These are phyloP conservation scores for Suhomyces maxii DNA, from an alignment of 1,139 yeast species.

Conservation along the genomic window DNA sequence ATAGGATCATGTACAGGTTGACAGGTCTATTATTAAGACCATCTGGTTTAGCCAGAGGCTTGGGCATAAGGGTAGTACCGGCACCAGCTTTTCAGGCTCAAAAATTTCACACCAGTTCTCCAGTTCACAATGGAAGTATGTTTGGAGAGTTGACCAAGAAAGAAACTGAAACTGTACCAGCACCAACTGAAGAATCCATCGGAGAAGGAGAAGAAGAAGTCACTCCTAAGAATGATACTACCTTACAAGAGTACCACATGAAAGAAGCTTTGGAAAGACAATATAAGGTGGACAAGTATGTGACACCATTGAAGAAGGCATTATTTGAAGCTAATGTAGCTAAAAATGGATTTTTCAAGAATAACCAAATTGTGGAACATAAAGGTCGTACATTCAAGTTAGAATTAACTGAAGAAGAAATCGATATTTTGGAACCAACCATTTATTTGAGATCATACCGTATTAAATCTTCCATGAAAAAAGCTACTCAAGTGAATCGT, in stretches of 20 bases:
- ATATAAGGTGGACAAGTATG: slow-evolving; percentile 33
- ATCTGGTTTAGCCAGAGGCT: slow-evolving; percentile 1
- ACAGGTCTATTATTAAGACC: slow-evolving; percentile 7
- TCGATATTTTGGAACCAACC: slow-evolving; percentile 81
- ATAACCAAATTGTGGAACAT: slow-evolving; percentile 53
- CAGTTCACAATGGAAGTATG: slow-evolving; percentile 19
- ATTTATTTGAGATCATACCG: slow-evolving; percentile 75
- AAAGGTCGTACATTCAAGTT: slow-evolving; percentile 55
- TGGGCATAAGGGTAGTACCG: slow-evolving; percentile 4
- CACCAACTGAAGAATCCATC: slow-evolving; percentile 7
- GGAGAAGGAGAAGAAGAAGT: slow-evolving; percentile 18
- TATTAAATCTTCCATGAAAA: slow-evolving; percentile 82
- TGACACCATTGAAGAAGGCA: slow-evolving; percentile 73
- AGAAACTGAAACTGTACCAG: slow-evolving; percentile 11
- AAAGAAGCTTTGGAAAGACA: slow-evolving; percentile 32
- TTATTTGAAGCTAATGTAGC: slow-evolving; percentile 63
- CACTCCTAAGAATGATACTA: slow-evolving; percentile 31
- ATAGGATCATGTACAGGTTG: slow-evolving; percentile 11
- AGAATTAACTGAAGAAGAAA: slow-evolving; percentile 60
- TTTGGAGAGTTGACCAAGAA: slow-evolving; percentile 32
- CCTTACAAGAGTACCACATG: slow-evolving; percentile 35
- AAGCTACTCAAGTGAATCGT: slow-evolving; percentile 79
- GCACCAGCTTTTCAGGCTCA: slow-evolving; percentile 1
- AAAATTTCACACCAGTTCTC: slow-evolving; percentile 10
- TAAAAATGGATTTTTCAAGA: slow-evolving; percentile 73